phyloP scores from a whole-genome alignment of 495 filamentous ascomycete genomes.

The Monascus purpureus region DNA sequence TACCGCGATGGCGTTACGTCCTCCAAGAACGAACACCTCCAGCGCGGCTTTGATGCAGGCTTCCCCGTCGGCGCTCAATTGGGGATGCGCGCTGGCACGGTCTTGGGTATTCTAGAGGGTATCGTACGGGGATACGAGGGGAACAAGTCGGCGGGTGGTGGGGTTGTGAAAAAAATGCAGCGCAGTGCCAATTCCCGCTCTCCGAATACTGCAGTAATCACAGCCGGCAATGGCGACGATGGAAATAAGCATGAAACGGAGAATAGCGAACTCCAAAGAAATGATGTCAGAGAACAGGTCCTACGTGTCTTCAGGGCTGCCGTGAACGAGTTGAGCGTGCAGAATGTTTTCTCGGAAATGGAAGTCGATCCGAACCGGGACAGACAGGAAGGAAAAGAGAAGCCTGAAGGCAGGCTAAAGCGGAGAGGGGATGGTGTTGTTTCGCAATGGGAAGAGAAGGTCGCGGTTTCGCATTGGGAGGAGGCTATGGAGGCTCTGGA shows the following conservation, averaged over 20 bases:
- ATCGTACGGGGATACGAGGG: constrained; percentile 29
- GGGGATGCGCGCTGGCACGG: constrained; percentile 53
- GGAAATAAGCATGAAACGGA: too few species aligned
- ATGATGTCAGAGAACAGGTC: constrained; percentile 22
- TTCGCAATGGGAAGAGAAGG: constrained; percentile 34
- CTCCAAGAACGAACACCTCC: constrained; percentile 56
- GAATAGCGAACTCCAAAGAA: too few species aligned
- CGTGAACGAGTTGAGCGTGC: constrained; percentile 43
- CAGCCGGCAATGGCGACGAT: too few species aligned
- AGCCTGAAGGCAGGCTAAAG: constrained; percentile 12
- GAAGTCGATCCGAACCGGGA: constrained; percentile 34
- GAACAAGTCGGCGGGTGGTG: constrained; percentile 11
- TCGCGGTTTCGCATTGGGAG: constrained; percentile 23
- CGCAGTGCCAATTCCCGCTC: constrained; percentile 1
- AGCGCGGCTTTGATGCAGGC: constrained; percentile 80
- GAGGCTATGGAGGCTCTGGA: constrained; percentile 24
- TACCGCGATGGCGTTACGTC: constrained; percentile 74
- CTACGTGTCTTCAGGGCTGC: constrained; percentile 36
- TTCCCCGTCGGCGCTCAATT: constrained; percentile 67
- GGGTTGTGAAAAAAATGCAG: constrained; percentile 18
- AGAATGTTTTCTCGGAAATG: constrained; percentile 49
- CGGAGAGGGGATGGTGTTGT: constrained; percentile 25
- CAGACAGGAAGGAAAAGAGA: constrained; percentile 15
- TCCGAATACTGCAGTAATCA: too few species aligned
- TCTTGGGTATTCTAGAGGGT: constrained; percentile 61